Evolutionary conservation across 768 basidiomycete species (phyloP).

Genomic region (Tricholoma flavovirens): DNA sequence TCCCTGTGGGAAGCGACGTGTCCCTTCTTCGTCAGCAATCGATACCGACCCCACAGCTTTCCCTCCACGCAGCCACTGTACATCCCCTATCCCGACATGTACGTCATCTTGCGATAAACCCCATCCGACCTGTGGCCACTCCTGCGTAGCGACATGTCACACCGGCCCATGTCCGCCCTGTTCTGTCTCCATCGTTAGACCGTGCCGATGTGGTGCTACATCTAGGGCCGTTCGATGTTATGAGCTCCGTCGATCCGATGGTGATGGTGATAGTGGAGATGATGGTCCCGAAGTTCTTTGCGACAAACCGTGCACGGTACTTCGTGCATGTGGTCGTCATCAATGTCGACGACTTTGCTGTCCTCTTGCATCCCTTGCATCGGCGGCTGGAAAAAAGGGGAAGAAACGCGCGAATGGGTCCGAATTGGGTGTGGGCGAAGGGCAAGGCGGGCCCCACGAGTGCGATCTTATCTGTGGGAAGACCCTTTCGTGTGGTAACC

Average conservation of each 20-base stretch:
- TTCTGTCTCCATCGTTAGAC: conserved; percentile 55
- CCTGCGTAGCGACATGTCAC: conserved; percentile 70
- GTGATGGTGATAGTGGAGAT: conserved; percentile 5
- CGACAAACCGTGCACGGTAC: conserved; percentile 68
- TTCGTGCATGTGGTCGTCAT: conserved; percentile 83
- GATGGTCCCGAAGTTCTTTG: conserved; percentile 40
- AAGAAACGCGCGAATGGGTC: conserved; percentile 44
- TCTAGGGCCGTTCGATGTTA: conserved; percentile 52
- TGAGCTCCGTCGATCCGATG: conserved; percentile 32
- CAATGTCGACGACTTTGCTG: conserved; percentile 85
- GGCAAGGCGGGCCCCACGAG: conserved; percentile 67
- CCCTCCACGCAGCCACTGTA: conserved; percentile 49
- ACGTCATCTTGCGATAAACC: conserved; percentile 57
- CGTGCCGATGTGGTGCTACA: conserved; percentile 84
- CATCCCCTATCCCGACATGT: conserved; percentile 81
- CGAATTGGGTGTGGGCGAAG: conserved; percentile 41
- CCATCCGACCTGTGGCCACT: conserved; percentile 64
- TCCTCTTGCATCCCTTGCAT: conserved; percentile 67
- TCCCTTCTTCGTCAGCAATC: conserved; percentile 32
- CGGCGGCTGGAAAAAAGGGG: conserved; percentile 43
- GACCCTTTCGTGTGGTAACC: conserved; percentile 67
- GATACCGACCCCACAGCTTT: conserved; percentile 28
- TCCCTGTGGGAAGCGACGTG: conserved; percentile 70
- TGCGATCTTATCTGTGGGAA: conserved; percentile 82
- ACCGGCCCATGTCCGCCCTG: conserved; percentile 79